These are phyloP conservation scores for Lentinus tigrinus DNA, from an alignment of 768 basidiomycete species.

Conservation along the genomic window DNA sequence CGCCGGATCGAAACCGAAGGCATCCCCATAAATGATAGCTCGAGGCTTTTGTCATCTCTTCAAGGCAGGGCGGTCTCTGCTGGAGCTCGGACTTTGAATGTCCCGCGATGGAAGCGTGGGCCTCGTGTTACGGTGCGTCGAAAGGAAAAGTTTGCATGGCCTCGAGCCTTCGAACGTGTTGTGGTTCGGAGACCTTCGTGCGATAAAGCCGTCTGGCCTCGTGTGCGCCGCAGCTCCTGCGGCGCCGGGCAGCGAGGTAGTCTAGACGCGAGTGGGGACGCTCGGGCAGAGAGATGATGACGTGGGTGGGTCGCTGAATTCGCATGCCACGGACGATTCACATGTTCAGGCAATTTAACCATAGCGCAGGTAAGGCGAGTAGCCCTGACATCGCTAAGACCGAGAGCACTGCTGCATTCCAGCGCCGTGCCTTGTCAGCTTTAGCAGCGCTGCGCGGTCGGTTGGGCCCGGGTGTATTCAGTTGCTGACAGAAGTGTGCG, in stretches of 20 bases:
- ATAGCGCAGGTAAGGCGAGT: constrained; percentile 2
- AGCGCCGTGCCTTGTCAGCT: neutral
- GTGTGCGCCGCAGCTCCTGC: neutral
- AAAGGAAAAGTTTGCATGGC: neutral
- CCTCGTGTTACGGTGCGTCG: neutral
- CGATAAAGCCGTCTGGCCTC: neutral
- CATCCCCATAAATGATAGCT: too few species aligned
- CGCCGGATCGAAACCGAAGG: too few species aligned
- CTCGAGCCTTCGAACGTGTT: neutral
- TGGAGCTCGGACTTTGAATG: neutral
- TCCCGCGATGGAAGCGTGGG: neutral
- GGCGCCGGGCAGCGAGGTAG: neutral
- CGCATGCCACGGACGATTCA: neutral
- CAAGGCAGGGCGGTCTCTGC: too few species aligned
- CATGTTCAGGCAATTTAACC: constrained; percentile 12
- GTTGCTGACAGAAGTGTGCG: too few species aligned
- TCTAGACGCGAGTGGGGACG: neutral
- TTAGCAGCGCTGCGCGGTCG: too few species aligned
- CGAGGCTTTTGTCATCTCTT: too few species aligned
- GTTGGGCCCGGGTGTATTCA: too few species aligned
- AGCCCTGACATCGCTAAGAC: constrained; percentile 5
- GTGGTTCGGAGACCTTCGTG: neutral
- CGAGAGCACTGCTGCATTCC: neutral
- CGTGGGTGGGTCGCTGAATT: neutral
- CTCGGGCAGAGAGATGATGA: neutral